A percentile compares a stretch with the other conserved stretches of the same genome.
Conservation (phyloP, 768 basidiomycete genomes). For the Steccherinum ochraceum region DNA sequence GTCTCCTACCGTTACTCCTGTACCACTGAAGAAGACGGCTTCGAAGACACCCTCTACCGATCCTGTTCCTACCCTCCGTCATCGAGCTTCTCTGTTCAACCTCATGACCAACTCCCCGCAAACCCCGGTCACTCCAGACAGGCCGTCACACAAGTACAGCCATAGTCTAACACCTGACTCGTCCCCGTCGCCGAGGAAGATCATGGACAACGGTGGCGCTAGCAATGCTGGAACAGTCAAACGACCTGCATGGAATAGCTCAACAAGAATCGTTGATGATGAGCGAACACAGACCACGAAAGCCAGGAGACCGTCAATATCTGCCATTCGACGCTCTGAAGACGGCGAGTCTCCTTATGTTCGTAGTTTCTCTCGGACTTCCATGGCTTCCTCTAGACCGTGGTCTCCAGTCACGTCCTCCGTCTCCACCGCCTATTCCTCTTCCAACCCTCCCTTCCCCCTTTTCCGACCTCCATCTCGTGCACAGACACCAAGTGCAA, state of each 20-base stretch:
- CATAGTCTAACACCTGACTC: constrained; percentile 69
- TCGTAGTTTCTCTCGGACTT: constrained; percentile 66
- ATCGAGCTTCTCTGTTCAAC: constrained; percentile 59
- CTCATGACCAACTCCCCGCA: constrained; percentile 36
- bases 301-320: constrained; percentile 36
- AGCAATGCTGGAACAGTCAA: constrained; percentile 26
- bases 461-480: constrained; percentile 42
- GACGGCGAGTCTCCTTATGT: constrained; percentile 40
- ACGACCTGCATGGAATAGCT: constrained; percentile 66
- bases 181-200: constrained; percentile 41
- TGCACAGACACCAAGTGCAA: constrained; percentile 48
- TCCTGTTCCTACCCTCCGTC: constrained; percentile 43
- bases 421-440: constrained; percentile 59
- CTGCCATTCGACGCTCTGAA: constrained; percentile 9
- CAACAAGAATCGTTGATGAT: constrained; percentile 64
- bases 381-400: constrained; percentile 72
- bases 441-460: constrained; percentile 54
- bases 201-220: constrained; percentile 28
- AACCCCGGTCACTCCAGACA: constrained; percentile 48
- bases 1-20: constrained; percentile 37
- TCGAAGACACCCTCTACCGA: constrained; percentile 48
- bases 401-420: constrained; percentile 76
- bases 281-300: constrained; percentile 41
- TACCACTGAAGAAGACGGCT: constrained; percentile 37
- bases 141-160: constrained; percentile 60